phyloP scores from a whole-genome alignment of 2,329 filamentous ascomycete species.

The Fusarium pseudoanthophilum region DNA sequence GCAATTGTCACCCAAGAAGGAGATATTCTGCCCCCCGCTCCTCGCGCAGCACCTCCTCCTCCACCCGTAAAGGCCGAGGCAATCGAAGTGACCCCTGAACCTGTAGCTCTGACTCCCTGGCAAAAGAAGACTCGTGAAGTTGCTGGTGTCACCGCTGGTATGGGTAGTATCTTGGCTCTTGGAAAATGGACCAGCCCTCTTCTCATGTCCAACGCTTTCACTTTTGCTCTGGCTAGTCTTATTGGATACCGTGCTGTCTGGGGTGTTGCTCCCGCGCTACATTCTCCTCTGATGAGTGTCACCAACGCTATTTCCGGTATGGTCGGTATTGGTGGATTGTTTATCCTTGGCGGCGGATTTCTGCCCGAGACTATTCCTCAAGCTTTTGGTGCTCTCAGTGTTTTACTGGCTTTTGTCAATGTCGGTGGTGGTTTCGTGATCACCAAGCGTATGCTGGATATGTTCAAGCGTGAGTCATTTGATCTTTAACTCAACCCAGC shows the following conservation, averaged over 20 bases:
- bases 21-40: slow-evolving; percentile 78
- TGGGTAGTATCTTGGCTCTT: slow-evolving; percentile 78
- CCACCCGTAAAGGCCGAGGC: slow-evolving; percentile 56
- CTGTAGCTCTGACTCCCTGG: slow-evolving; percentile 80
- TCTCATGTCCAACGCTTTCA: slow-evolving; percentile 90
- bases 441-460: slow-evolving; percentile 92
- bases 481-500: background rate
- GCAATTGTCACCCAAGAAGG: slow-evolving; percentile 85
- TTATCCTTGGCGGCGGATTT: slow-evolving; percentile 86
- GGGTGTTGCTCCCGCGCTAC: slow-evolving; percentile 84
- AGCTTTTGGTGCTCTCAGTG: slow-evolving; percentile 79
- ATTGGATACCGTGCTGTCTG: slow-evolving; percentile 91
- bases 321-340: slow-evolving; percentile 89
- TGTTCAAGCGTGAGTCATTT: slow-evolving; percentile 75
- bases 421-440: slow-evolving; percentile 91
- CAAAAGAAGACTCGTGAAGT: slow-evolving; percentile 83
- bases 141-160: slow-evolving; percentile 76
- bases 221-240: slow-evolving; percentile 83
- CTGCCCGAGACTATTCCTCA: slow-evolving; percentile 83
- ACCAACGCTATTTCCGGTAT: slow-evolving; percentile 94
- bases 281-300: slow-evolving; percentile 91
- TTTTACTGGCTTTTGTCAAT: slow-evolving; percentile 87
- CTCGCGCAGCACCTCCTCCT: slow-evolving; percentile 71
- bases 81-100: slow-evolving; percentile 61
- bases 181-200: slow-evolving; percentile 84